phyloP scores from a whole-genome alignment of 805 yeast genomes.

The Starmerella stellata region DNA sequence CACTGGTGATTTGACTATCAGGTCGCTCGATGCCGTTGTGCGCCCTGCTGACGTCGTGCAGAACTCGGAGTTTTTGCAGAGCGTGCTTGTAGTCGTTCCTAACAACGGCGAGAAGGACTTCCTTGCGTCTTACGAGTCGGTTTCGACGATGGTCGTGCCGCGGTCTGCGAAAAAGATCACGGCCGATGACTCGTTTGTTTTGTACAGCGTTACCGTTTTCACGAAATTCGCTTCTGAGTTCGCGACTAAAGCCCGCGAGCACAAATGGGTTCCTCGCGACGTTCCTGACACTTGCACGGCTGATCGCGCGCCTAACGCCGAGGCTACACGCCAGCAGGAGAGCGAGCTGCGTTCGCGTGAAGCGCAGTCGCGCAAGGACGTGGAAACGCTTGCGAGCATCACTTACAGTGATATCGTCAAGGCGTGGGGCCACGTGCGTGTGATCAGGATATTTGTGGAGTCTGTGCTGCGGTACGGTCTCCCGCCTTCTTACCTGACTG shows the following conservation, averaged over 20 bases:
- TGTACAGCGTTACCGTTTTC: constrained; percentile 70
- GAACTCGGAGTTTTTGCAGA: constrained; percentile 68
- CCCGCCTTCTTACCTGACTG: constrained; percentile 71
- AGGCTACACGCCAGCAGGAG: constrained; percentile 27
- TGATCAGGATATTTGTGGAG: constrained; percentile 77
- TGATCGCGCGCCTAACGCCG: not conserved
- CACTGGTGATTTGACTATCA: constrained; percentile 81
- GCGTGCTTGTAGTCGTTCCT: constrained; percentile 81
- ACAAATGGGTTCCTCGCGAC: constrained; percentile 82
- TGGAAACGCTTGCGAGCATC: constrained; percentile 64
- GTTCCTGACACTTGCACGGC: constrained; percentile 12
- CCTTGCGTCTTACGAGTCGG: constrained; percentile 51
- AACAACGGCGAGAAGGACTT: constrained; percentile 42
- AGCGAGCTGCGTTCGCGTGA: constrained; percentile 60
- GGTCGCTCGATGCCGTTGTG: constrained; percentile 78
- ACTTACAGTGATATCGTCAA: constrained; percentile 77
- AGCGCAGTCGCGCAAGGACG: constrained; percentile 48
- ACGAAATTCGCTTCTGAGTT: constrained; percentile 62
- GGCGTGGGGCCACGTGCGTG: constrained; percentile 80
- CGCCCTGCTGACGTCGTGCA: constrained; percentile 66
- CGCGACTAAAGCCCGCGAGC: constrained; percentile 54
- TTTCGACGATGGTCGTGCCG: constrained; percentile 74
- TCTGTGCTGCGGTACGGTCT: constrained; percentile 88
- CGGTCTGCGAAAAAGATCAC: constrained; percentile 59
- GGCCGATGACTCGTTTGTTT: constrained; percentile 51